These are phyloP conservation scores for Desmodesmus armatus DNA, from an alignment of 139 green algal species.

Conservation along the genomic window DNA sequence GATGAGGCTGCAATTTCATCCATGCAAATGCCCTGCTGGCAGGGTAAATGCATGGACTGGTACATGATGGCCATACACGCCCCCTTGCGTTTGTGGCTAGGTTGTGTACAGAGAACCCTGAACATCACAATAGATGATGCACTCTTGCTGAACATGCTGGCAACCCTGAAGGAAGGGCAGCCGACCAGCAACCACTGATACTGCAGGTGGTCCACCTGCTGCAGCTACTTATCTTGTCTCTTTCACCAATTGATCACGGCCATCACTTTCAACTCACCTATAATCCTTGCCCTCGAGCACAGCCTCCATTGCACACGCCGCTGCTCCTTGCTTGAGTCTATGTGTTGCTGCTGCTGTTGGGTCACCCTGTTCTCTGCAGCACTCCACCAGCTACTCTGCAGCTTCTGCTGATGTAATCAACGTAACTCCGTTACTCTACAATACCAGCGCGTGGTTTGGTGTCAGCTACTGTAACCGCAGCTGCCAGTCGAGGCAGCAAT, in stretches of 20 bases:
- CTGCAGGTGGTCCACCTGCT: too few species aligned
- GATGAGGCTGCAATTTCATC: too few species aligned
- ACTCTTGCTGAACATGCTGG: too few species aligned
- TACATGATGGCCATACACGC: too few species aligned
- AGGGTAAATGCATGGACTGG: too few species aligned
- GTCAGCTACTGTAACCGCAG: too few species aligned
- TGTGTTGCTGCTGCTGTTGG: not conserved
- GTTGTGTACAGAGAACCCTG: not conserved
- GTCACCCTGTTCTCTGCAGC: not conserved
- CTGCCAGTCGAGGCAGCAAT: too few species aligned
- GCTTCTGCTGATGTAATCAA: not conserved
- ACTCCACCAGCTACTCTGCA: not conserved
- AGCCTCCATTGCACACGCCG: slow-evolving; percentile 54
- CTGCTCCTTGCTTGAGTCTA: not conserved
- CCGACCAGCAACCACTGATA: too few species aligned
- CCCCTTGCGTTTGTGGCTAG: not conserved
- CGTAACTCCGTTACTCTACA: not conserved
- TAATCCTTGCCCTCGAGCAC: slow-evolving; percentile 85
- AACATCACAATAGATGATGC: too few species aligned
- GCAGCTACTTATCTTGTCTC: not conserved
- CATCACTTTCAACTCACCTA: slow-evolving; percentile 16
- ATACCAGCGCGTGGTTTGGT: too few species aligned
- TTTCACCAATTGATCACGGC: not conserved
- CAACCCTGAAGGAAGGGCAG: too few species aligned
- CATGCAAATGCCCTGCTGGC: too few species aligned